These are phyloP conservation scores for Tolypocladium pustulatum DNA, from an alignment of 2,329 filamentous ascomycete species.

Conservation along the genomic window DNA sequence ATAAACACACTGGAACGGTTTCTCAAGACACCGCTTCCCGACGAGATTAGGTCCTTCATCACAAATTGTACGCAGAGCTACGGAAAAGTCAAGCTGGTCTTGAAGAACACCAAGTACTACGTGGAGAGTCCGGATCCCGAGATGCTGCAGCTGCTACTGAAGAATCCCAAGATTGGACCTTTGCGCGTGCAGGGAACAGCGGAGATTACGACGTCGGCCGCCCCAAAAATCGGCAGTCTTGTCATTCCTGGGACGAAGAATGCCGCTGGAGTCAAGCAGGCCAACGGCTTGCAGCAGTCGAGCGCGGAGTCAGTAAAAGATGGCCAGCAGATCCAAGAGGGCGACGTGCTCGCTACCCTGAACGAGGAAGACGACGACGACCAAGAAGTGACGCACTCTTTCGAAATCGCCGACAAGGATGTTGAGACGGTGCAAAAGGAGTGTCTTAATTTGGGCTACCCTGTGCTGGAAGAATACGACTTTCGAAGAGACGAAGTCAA, in stretches of 20 bases:
- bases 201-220: conserved; percentile 69
- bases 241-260: conserved; percentile 94
- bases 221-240: conserved; percentile 75
- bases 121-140: conserved; percentile 84
- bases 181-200: conserved; percentile 62
- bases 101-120: conserved; percentile 91
- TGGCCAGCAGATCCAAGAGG: conserved; percentile 44
- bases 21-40: conserved; percentile 77
- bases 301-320: conserved; percentile 29
- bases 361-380: conserved; percentile 88
- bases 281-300: conserved; percentile 27
- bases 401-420: conserved; percentile 73
- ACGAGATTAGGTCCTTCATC: conserved; percentile 72
- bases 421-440: conserved; percentile 85
- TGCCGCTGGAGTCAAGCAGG: conserved; percentile 78
- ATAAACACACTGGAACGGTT: conserved; percentile 80
- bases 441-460: conserved; percentile 76
- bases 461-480: conserved; percentile 93
- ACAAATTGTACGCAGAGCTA: conserved; percentile 75
- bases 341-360: conserved; percentile 59
- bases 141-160: conserved; percentile 77
- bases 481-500: conserved; percentile 88
- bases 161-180: conserved; percentile 71
- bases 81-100: conserved; percentile 88
- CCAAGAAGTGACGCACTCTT: conserved; percentile 80